Conservation (phyloP, 306 rosid genomes). For the Alnus rubra region DNA sequence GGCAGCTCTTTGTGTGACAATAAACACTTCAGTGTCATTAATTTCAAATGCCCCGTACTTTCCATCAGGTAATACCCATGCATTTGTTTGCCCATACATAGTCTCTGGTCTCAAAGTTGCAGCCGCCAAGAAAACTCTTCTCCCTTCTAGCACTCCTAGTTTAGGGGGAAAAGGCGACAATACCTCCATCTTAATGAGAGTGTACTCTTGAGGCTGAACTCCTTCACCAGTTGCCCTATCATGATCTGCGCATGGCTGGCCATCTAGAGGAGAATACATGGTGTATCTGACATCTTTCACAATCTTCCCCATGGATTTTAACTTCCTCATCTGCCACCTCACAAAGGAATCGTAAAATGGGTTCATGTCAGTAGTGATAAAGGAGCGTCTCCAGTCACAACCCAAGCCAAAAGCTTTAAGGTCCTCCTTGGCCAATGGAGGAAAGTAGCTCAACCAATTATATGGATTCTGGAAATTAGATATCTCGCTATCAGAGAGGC, state of each 20-base stretch:
- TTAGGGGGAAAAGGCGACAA: constrained; percentile 66
- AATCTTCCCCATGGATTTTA: constrained; percentile 79
- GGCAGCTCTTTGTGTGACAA: constrained; percentile 73
- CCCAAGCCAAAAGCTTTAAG: constrained; percentile 95
- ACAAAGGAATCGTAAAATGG: constrained; percentile 82
- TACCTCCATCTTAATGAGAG: constrained; percentile 86
- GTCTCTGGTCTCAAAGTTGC: constrained; percentile 97
- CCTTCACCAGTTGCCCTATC: constrained; percentile 97
- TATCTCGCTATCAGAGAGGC: constrained; percentile 72
- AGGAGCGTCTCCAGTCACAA: constrained; percentile 93
- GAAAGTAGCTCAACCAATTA: constrained; percentile 82
- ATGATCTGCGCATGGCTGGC: constrained; percentile 98
- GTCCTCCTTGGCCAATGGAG: constrained; percentile 84
- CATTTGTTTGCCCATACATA: constrained; percentile 97
- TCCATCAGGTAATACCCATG: constrained; percentile 96
- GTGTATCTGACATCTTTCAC: constrained; percentile 92
- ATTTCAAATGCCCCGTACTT: constrained; percentile 89
- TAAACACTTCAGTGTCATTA: constrained; percentile 72
- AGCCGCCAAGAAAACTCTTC: constrained; percentile 75
- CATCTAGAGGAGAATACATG: constrained; percentile 84
- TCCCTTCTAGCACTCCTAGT: constrained; percentile 69
- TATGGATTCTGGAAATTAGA: constrained; percentile 72
- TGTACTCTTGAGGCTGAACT: constrained; percentile 95
- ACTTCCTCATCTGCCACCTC: constrained; percentile 93
- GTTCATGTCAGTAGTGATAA: constrained; percentile 74